Conservation (phyloP, 1,284 basidiomycete genomes). For the Ceratobasidium sp. region DNA sequence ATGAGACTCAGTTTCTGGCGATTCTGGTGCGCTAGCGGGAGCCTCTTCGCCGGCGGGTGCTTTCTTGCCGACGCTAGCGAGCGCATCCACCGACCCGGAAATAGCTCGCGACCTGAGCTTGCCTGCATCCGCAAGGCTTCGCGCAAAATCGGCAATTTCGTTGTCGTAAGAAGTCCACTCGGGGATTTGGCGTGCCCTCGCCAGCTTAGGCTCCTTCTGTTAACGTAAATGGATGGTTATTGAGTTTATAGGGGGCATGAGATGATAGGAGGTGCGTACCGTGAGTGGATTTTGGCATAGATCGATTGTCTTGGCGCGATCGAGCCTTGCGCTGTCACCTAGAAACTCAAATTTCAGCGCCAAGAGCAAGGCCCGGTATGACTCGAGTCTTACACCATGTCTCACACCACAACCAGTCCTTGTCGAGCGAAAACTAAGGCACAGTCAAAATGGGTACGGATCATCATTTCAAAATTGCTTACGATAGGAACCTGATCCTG, state of each 20-base stretch:
- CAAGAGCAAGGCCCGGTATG: not conserved
- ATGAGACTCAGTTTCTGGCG: not conserved
- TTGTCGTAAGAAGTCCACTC: constrained; percentile 95
- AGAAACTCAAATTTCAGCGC: constrained; percentile 13
- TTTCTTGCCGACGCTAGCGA: constrained; percentile 58
- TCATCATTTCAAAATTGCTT: constrained; percentile 52
- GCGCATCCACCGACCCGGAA: constrained; percentile 75
- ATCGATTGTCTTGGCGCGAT: constrained; percentile 89
- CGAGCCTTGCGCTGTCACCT: constrained; percentile 82
- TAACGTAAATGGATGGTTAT: constrained; percentile 52
- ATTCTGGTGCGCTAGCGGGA: not conserved
- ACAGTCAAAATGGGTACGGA: not conserved
- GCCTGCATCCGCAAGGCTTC: constrained; percentile 71
- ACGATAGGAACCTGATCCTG: constrained; percentile 90
- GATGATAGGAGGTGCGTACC: constrained; percentile 50
- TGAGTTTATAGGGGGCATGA: constrained; percentile 48
- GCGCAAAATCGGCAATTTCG: constrained; percentile 79
- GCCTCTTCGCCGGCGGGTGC: not conserved
- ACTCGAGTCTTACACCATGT: constrained; percentile 75
- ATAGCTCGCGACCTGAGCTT: constrained; percentile 71
- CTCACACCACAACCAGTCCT: constrained; percentile 95
- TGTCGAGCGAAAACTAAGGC: constrained; percentile 78
- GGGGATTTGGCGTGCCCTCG: constrained; percentile 91
- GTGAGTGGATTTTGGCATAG: constrained; percentile 93
- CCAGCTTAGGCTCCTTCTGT: constrained; percentile 95